phyloP scores from a whole-genome alignment of 305 asterid genomes.

The Petunia hybrid region DNA sequence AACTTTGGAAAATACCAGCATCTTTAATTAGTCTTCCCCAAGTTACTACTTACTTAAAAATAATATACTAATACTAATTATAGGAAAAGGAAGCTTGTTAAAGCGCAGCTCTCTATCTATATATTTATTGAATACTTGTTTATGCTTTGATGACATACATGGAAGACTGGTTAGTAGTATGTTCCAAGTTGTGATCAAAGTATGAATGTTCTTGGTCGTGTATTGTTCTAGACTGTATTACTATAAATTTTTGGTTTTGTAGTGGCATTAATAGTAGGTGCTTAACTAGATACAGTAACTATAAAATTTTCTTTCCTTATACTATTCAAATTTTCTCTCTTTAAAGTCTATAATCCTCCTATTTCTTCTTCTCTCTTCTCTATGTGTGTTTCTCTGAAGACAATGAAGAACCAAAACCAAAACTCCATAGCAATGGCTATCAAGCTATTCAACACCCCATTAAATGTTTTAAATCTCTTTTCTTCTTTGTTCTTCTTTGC shows the following conservation, averaged over 20 bases:
- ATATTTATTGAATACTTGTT: too few relatives aligned
- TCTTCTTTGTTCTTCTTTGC: conserved; percentile 57
- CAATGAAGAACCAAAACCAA: conserved; percentile 44
- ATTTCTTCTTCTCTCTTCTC: not conserved
- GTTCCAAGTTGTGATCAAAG: too few relatives aligned
- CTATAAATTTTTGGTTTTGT: too few relatives aligned
- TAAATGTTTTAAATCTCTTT: conserved; percentile 52
- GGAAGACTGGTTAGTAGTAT: not conserved
- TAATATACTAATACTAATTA: not conserved
- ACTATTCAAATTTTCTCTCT: not conserved
- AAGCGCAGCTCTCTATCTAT: not conserved
- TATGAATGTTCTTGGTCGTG: too few relatives aligned
- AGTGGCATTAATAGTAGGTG: too few relatives aligned
- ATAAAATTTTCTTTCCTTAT: too few relatives aligned
- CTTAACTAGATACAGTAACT: too few relatives aligned
- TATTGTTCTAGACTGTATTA: too few relatives aligned
- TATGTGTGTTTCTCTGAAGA: not conserved
- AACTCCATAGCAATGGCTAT: conserved; percentile 43
- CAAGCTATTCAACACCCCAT: conserved; percentile 38
- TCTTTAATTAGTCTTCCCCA: not conserved
- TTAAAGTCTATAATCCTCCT: too few relatives aligned
- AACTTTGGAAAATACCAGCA: too few relatives aligned
- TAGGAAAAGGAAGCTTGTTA: not conserved
- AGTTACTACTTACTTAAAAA: not conserved
- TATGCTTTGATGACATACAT: not conserved